phyloP scores from a whole-genome alignment of 495 filamentous ascomycete genomes.

The Lophiostoma macrostomum region DNA sequence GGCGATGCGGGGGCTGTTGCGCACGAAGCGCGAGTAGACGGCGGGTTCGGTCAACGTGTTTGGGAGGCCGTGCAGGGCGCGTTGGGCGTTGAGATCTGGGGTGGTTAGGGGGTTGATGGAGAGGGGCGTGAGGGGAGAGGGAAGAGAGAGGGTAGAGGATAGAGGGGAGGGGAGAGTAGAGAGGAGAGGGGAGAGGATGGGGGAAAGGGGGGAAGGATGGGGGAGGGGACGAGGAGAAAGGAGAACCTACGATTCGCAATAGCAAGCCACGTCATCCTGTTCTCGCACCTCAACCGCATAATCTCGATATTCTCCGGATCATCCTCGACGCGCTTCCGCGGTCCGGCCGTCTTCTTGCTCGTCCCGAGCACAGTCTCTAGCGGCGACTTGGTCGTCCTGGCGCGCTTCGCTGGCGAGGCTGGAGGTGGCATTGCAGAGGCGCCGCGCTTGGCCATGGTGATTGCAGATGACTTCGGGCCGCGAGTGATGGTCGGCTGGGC shows the following conservation, averaged over 20 bases:
- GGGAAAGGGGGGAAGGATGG: no score
- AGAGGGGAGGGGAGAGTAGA: no score
- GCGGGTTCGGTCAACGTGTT: constrained; percentile 31
- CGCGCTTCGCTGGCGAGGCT: no score
- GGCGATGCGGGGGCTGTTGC: constrained; percentile 35
- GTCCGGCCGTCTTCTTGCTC: background rate
- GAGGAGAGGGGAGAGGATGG: no score
- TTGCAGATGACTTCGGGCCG: no score
- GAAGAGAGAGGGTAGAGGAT: no score
- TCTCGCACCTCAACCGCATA: constrained; percentile 28
- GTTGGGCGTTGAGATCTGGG: constrained; percentile 31
- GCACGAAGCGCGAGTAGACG: constrained; percentile 39
- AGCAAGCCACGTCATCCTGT: constrained; percentile 26
- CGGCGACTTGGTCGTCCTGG: background rate
- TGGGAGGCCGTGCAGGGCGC: constrained; percentile 19
- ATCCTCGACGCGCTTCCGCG: constrained; percentile 20
- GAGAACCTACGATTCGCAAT: constrained; percentile 33
- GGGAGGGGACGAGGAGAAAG: no score
- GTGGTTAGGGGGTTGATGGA: background rate
- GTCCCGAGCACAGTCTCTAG: background rate
- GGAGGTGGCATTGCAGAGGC: no score
- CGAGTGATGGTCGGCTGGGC: no score
- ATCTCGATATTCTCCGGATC: constrained; percentile 37
- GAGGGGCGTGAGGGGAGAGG: no score
- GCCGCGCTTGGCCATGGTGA: no score